Base-by-base conservation (phyloP, 1,284 basidiomycete genomes). In the Coniferiporia sulphurascens region DNA sequence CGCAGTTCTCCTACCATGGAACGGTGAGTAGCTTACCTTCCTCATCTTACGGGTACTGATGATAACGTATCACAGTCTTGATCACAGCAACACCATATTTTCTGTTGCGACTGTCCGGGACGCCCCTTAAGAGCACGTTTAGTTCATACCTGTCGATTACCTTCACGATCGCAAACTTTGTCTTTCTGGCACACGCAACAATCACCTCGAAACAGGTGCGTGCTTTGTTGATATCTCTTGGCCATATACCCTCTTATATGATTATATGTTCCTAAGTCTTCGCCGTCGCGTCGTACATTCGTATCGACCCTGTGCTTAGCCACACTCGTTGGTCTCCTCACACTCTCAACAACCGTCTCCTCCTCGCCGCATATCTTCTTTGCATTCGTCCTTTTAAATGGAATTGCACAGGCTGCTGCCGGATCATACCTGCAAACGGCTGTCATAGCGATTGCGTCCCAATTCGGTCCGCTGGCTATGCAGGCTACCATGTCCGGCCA, bases 1-100 rank as follows among this genome's bases (percentile, higher is more conserved):
- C 65, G 85, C 87, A 13, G 79, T 86, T 1, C 77, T 92, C 8
- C 72, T 92, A 9, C 86, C 89, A 55, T 92, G 89, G 89, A 91
- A 91, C 69, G 87, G 89, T 89, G 65, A 65, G 32, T 34, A 3
- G 41, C 7, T 43, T n/a, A 7, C 9, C 52, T 54, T 19, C 36
- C 51, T 48, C 53, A 55, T 7, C 53, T 64, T 32, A 17, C 21
- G 7, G 12, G 45, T 54, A 21, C 38, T 19, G n/a, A 46, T 58
- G 54, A 60, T 17, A 62, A 43, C 36, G n/a, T 17, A 15, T 32
- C 38, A 15, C 60, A 91, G 89, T 82, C 0, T 74, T 91, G 68
- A 90, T 91, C 35, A 92, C 87, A 8, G 89, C 85, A 0, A 86
- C 81, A 36, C 83, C 89, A 0, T 92, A 84, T 70, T 91, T 92